These are phyloP conservation scores for Roridomyces roridus DNA, from an alignment of 768 basidiomycete genomes.

Conservation along the genomic window DNA sequence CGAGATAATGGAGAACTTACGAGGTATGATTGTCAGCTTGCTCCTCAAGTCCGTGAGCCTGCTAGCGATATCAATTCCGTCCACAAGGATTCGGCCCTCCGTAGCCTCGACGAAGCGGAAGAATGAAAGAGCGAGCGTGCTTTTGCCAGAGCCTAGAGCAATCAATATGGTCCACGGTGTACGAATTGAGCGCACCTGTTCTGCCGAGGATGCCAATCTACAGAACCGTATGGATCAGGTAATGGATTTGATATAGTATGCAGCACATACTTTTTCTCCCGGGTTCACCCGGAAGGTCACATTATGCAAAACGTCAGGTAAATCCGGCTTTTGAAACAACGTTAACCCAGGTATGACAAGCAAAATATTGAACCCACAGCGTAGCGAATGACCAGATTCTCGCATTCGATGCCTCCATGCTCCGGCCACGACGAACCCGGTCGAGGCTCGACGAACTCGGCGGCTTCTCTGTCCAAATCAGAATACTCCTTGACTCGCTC, in stretches of 20 bases:
- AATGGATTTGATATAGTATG: too few relatives aligned
- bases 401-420: slow-evolving; percentile 68
- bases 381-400: slow-evolving; percentile 78
- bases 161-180: background rate
- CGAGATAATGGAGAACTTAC: slow-evolving; percentile 48
- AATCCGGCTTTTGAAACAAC: slow-evolving; percentile 62
- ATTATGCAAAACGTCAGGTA: slow-evolving; percentile 84
- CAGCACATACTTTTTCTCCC: slow-evolving; percentile 66
- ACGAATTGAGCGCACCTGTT: slow-evolving; percentile 2
- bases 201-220: slow-evolving; percentile 72
- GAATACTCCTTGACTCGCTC: slow-evolving; percentile 94
- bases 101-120: slow-evolving; percentile 91
- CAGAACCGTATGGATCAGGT: too few relatives aligned
- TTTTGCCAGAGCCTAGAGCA: slow-evolving; percentile 76
- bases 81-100: slow-evolving; percentile 75
- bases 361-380: slow-evolving; percentile 56
- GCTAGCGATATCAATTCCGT: slow-evolving; percentile 78
- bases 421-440: slow-evolving; percentile 83
- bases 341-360: background rate
- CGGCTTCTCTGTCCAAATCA: slow-evolving; percentile 73
- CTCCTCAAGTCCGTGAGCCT: slow-evolving; percentile 83
- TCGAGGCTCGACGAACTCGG: slow-evolving; percentile 86
- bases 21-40: slow-evolving; percentile 77
- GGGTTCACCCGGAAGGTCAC: slow-evolving; percentile 77
- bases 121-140: slow-evolving; percentile 80